Evolutionary conservation across 2,329 filamentous ascomycete species (phyloP).

Genomic region (Venturia nashicola): DNA sequence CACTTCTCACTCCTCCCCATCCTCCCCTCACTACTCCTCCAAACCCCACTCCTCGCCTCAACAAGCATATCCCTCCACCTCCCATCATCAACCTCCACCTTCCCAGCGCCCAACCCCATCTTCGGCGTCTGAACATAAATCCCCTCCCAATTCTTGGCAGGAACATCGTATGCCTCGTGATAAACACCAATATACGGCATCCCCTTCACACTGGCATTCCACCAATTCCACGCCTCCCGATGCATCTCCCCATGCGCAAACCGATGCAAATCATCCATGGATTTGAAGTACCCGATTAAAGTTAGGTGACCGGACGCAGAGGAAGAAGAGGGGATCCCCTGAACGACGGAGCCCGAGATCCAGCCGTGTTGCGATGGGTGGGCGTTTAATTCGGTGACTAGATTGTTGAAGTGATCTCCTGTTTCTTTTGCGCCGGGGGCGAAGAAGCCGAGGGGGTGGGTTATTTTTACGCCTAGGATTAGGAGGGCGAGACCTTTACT

Average conservation of each 20-base stretch:
- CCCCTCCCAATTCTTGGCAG: conserved; percentile 36
- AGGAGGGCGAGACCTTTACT: conserved; percentile 1
- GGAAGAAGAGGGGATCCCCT: conserved; percentile 23
- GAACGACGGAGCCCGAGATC: conserved; percentile 22
- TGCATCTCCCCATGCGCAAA: conserved; percentile 41
- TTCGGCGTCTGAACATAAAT: conserved; percentile 33
- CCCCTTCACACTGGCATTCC: conserved; percentile 24
- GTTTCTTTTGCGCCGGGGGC: conserved; percentile 32
- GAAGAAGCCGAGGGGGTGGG: conserved; percentile 34
- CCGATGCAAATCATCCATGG: conserved; percentile 35
- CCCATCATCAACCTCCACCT: neutral
- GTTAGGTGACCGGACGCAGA: conserved; percentile 25
- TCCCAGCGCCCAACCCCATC: conserved; percentile 19
- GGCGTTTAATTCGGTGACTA: conserved; percentile 23
- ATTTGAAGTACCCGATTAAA: conserved; percentile 39
- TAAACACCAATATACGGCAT: conserved; percentile 36
- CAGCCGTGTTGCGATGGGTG: conserved; percentile 35
- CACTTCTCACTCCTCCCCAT: conserved; percentile 5
- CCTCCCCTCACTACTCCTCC: conserved; percentile 7
- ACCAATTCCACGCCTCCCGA: conserved; percentile 39
- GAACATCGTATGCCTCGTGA: conserved; percentile 42
- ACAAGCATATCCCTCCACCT: conserved; percentile 2
- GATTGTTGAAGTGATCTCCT: conserved; percentile 25
- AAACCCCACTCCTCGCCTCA: conserved; percentile 6
- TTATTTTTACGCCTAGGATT: conserved; percentile 6